These are phyloP conservation scores for Termitomyces sp. DNA, from an alignment of 768 basidiomycete genomes.

Conservation along the genomic window DNA sequence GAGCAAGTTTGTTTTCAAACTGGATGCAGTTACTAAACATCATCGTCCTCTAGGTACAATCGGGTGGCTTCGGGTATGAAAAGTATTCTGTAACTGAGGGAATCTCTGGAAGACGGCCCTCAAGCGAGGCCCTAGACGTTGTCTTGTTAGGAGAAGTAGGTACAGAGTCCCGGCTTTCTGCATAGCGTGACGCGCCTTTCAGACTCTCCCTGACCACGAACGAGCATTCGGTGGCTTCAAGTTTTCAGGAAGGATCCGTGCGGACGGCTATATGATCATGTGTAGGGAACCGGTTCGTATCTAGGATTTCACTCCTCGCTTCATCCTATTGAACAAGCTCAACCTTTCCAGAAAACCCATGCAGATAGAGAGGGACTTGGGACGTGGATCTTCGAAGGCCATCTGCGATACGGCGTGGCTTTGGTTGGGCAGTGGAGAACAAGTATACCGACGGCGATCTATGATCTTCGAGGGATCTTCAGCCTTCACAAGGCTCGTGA, in stretches of 20 bases:
- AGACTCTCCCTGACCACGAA: constrained; percentile 52
- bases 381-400: constrained; percentile 55
- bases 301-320: neutral
- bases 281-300: constrained; percentile 50
- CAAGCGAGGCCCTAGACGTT: constrained; percentile 22
- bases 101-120: constrained; percentile 3
- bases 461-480: constrained; percentile 47
- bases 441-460: constrained; percentile 22
- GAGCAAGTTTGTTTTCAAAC: neutral
- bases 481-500: constrained; percentile 40
- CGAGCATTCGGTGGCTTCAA: constrained; percentile 63
- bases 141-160: constrained; percentile 38
- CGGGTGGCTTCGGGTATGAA: constrained; percentile 19
- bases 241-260: constrained; percentile 52
- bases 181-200: neutral
- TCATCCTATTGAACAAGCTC: neutral
- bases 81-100: constrained; percentile 12
- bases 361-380: constrained; percentile 34
- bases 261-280: constrained; percentile 55
- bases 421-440: constrained; percentile 53
- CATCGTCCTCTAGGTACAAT: constrained; percentile 11
- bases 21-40: neutral
- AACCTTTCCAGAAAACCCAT: constrained; percentile 30
- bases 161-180: neutral
- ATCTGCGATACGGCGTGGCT: constrained; percentile 38